Evolutionary conservation across 2,329 filamentous ascomycete species (phyloP).

Genomic region (Rutstroemia sydowiana): DNA sequence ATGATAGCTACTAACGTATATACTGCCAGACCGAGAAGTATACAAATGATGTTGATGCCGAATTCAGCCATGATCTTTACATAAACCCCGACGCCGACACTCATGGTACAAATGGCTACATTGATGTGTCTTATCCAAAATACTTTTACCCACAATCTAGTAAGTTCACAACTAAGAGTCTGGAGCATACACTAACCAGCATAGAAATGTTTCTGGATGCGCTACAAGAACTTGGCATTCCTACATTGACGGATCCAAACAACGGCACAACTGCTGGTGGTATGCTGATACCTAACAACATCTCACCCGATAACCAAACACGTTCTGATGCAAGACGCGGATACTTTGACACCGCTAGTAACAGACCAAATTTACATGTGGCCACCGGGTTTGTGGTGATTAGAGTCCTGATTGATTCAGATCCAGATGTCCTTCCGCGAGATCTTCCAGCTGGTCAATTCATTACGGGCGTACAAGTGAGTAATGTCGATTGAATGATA

Average conservation of each 20-base stretch:
- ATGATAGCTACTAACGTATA: not conserved
- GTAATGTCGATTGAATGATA: not conserved
- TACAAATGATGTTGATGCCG: slow-evolving; percentile 21
- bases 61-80: slow-evolving; percentile 19
- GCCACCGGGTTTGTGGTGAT: slow-evolving; percentile 35
- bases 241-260: slow-evolving; percentile 32
- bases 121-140: slow-evolving; percentile 34
- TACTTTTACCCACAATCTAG: slow-evolving; percentile 36
- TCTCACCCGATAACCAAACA: slow-evolving; percentile 34
- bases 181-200: not conserved
- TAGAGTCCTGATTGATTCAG: slow-evolving; percentile 27
- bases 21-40: slow-evolving; percentile 32
- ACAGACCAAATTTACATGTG: slow-evolving; percentile 35
- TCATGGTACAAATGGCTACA: slow-evolving; percentile 32
- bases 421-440: slow-evolving; percentile 1
- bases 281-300: slow-evolving; percentile 33
- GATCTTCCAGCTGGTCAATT: slow-evolving; percentile 11
- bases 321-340: slow-evolving; percentile 35
- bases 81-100: slow-evolving; percentile 25
- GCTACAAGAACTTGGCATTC: slow-evolving; percentile 33
- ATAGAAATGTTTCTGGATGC: slow-evolving; percentile 34
- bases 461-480: slow-evolving; percentile 35
- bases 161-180: slow-evolving; percentile 17
- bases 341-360: slow-evolving; percentile 33
- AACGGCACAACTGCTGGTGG: slow-evolving; percentile 33